Percentiles rank a stretch among this genome's conserved stretches.
These are phyloP conservation scores for Coemansia sp. DNA, from an alignment of 192 early-diverging fungal species.

Conservation along the genomic window DNA sequence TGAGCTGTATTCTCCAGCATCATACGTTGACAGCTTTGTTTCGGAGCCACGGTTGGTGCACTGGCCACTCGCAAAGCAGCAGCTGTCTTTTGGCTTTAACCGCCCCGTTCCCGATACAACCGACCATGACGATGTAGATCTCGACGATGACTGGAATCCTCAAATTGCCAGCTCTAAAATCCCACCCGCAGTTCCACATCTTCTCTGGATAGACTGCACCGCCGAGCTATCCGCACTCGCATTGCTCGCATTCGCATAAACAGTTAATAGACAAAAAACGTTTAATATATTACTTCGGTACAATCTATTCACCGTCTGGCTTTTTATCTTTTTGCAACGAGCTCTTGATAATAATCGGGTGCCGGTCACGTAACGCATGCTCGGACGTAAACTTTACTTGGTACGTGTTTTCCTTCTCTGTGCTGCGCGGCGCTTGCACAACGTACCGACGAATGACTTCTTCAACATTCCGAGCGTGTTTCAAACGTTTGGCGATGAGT, in stretches of 20 bases:
- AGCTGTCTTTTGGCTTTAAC: neutral
- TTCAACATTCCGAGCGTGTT: slow-evolving; percentile 42
- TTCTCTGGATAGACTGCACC: slow-evolving; percentile 13
- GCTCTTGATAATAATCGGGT: slow-evolving; percentile 47
- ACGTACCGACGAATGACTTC: slow-evolving; percentile 46
- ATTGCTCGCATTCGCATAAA: slow-evolving; percentile 16
- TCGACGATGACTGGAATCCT: neutral
- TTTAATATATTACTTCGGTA: neutral
- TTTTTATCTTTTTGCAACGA: slow-evolving; percentile 28
- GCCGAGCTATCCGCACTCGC: slow-evolving; percentile 14
- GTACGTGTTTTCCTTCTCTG: slow-evolving; percentile 34
- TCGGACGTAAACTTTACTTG: slow-evolving; percentile 39
- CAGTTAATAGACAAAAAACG: neutral
- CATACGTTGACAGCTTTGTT: neutral
- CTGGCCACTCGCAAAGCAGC: neutral
- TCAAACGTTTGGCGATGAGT: slow-evolving; percentile 39
- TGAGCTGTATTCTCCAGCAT: neutral
- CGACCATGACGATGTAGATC: neutral
- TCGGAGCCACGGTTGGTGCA: neutral
- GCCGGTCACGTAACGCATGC: slow-evolving; percentile 43
- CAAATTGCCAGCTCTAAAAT: neutral
- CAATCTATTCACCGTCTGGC: neutral
- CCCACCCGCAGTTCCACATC: neutral
- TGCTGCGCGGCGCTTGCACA: slow-evolving; percentile 40
- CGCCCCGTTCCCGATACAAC: neutral